Base-by-base conservation (phyloP, 441 rosid genomes). In the Syzygium malaccense region DNA sequence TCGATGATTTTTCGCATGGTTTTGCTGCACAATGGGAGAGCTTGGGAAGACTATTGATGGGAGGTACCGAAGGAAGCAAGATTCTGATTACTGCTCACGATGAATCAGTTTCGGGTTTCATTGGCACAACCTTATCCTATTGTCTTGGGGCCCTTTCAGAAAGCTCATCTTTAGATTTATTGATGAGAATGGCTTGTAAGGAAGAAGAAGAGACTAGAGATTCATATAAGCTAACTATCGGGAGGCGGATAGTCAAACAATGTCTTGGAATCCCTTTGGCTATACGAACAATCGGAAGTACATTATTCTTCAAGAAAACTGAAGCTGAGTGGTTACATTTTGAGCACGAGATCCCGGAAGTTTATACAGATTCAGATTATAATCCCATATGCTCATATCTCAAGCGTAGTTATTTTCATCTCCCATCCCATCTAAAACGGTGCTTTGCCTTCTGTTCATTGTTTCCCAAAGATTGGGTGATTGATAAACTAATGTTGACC, bases 101-200 rank as follows among this genome's bases (percentile, higher is more conserved):
- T 5, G 0, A 0, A 0, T 58, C 14, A 11, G 66, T 0, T 28
- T 15, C 4, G 0, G 8, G 0, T 1, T 0, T 0, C 3, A 3
- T 3, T 0, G 12, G 66, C 2, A 13, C 30, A 28, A 6, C 18
- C 66, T 14, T 8, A 28, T 28, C 2, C 3, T 14, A 28, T 60
- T 1, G 8, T 13, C 66, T 28, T 0, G 4, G 0, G 17, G 32
- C 9, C 66, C 18, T 28, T 60, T 1, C 18, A 14, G 13, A 0
- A 13, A 3, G 6, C 30, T 60, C 0, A 0, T 60, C 66, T 60
- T 3, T 28, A 12, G 9, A 60, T 13, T 28, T 60, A 60, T 28
- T 6, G 0, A 60, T 60, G 66, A 60, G 0, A 60, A 60, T 60
- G 66, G 66, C 66, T 28, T 28, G 32, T 6, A 3, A 14, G 66